phyloP scores from a whole-genome alignment of 2,329 filamentous ascomycete species.

The Fusarium sambucinum region DNA sequence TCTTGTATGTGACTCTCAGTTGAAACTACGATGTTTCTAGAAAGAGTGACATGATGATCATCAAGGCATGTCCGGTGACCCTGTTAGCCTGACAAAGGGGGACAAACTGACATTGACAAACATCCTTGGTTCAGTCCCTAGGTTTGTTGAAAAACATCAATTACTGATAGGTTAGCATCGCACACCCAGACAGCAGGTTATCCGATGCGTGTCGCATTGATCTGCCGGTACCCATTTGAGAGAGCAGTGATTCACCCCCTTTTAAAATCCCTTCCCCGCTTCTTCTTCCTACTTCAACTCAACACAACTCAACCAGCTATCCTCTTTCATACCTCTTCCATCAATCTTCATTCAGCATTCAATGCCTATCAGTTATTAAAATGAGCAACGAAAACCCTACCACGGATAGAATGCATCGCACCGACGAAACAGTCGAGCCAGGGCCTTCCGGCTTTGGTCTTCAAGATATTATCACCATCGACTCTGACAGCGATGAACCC shows the following conservation, averaged over 20 bases:
- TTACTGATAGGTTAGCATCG: too few relatives aligned
- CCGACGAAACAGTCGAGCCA: background rate
- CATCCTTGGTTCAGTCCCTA: background rate
- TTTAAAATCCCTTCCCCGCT: background rate
- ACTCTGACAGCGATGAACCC: background rate
- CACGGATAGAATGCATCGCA: background rate
- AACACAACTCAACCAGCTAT: background rate
- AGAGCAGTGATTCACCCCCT: conserved; percentile 6
- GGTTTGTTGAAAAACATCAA: background rate
- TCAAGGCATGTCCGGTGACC: background rate
- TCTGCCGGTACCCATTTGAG: background rate
- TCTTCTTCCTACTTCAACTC: background rate
- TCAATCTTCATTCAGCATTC: background rate
- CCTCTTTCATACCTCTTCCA: background rate
- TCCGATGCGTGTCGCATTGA: background rate
- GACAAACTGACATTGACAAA: background rate
- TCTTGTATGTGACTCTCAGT: background rate
- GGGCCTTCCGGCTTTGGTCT: background rate
- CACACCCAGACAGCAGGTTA: too few relatives aligned
- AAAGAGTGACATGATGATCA: too few relatives aligned
- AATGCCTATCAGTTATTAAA: background rate
- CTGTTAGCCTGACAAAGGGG: background rate
- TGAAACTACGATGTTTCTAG: background rate
- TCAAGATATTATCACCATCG: background rate
- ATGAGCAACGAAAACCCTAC: conserved; percentile 9